Evolutionary conservation across 2,329 filamentous ascomycete species (phyloP), one percentile per base, ranked within the genome.

Genomic region (Colletotrichum spaethianum): DNA sequence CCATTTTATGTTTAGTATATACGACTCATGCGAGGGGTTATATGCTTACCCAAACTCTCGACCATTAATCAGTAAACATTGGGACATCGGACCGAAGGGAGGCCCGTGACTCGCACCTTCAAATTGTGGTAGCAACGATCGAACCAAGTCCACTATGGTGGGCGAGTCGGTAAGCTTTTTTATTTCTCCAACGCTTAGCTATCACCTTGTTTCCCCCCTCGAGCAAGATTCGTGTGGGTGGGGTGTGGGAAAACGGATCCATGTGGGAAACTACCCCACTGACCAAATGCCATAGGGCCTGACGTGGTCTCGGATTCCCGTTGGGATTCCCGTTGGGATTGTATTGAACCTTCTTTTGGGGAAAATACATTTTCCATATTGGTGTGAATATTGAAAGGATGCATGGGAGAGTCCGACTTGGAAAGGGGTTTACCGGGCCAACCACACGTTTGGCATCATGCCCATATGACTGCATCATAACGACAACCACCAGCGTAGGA

Each of bases 231-330:
- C 33, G 12, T 31, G 23, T 5, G 38, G 3, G 23, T 23, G 40
- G 44, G 42, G n/a, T 8, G 59, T 26, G 59, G 44, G 59, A 48
- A 50, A 50, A 26, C 20, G 4, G 4, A 2, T 23, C 33, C 33
- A 48, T 61, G 57, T 46, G 57, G 40, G 57, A 61, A 61, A 61
- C 57, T 48, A 16, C 26, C 42, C 31, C 28, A 28, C 44, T 48
- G 38, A 14, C 57, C 26, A 61, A 42, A 20, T 44, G 38, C 38
- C 38, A 40, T 40, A 2, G 16, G 14, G 2, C 38, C 16, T 40
- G 38, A 2, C 38, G 16, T 16, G 16, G 42, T 44, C 6, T n/a
- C 7, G 14, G 40, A n/a, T 44, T 12, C 20, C n/a, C 42, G 18
- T 40, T 44, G 20, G 20, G 20, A 20, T 2, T 14, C n/a, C n/a